Evolutionary conservation across 768 basidiomycete species (phyloP).

Genomic region (Tricholoma sp.): DNA sequence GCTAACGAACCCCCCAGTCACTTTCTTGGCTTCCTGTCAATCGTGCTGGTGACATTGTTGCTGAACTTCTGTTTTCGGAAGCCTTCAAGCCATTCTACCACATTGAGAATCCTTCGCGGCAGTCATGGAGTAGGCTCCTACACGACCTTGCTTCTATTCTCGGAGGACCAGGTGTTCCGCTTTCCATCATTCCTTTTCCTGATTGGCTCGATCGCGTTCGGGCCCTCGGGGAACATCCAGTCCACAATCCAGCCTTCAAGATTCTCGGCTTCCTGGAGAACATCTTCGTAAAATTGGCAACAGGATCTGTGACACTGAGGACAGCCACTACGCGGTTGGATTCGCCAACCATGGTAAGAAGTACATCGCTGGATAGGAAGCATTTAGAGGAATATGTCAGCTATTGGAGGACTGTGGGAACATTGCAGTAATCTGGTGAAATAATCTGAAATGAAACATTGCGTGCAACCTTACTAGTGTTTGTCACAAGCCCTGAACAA

Average conservation of each 20-base stretch:
- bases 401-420: constrained; percentile 26
- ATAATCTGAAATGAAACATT: too few relatives aligned
- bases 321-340: constrained; percentile 22
- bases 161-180: constrained; percentile 9
- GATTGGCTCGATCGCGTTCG: constrained; percentile 26
- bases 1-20: constrained; percentile 16
- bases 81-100: constrained; percentile 26
- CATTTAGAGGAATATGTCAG: constrained; percentile 26
- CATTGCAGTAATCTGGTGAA: constrained; percentile 9
- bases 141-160: constrained; percentile 21
- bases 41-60: constrained; percentile 22
- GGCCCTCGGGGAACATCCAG: constrained; percentile 20
- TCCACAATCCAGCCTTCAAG: constrained; percentile 22
- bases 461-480: too few relatives aligned
- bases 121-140: constrained; percentile 28
- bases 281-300: constrained; percentile 27
- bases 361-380: constrained; percentile 22
- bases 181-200: constrained; percentile 20
- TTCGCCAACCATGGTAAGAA: constrained; percentile 25
- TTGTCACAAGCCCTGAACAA: too few relatives aligned
- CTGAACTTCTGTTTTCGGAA: constrained; percentile 27
- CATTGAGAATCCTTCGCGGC: constrained; percentile 31
- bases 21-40: constrained; percentile 34
- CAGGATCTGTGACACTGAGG: constrained; percentile 24
- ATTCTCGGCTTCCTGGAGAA: constrained; percentile 27